Evolutionary conservation across 805 yeast species (phyloP), one percentile per base, ranked within the genome.

Genomic region (Naumovozyma castellii): DNA sequence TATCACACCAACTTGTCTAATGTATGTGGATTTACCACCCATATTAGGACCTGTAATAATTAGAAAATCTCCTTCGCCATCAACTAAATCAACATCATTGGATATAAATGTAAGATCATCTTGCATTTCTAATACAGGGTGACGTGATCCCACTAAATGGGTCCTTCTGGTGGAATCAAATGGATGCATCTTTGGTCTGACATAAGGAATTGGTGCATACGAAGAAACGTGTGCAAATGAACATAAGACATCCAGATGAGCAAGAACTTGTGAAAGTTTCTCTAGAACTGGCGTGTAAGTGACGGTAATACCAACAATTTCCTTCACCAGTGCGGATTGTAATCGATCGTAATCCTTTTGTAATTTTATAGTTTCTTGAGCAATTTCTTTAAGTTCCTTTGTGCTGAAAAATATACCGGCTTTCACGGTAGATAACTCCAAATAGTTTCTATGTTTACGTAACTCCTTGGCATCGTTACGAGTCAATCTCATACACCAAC

Each of bases 11-110:
- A 84, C 70, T 53, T 88, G 95, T 46, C 96, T 72, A 37, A 88
- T 86, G 58, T 84, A 88, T 0, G 97, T 88, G 0, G 95, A 86
- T 59, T 88, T 88, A 56, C 97, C 97, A 45, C 97, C 97, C 97
- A 88, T 88, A 57, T 88, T 88, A 29, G 97, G 97, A 27, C 97
- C 97, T 0, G 97, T 88, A 18, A 92, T 85, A 16, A 92, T 82
- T 5, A 77, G 68, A 52, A 92, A 90, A 43, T 84, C 87, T 12
- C 75, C 67, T 3, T 61, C 57, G 13, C 68, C 73, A 36, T 76
- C 75, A 12, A 69, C 65, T 41, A 92, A 66, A 9, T 66, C 61
- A n/a, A 87, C 83, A 57, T 92, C 97, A 59, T 92, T 92, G 3
- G 97, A 77, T 44, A 92, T 90, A 54, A 92, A 92, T n/a, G 76